Evolutionary conservation across 164 flowering plant species (phyloP).

Genomic region (Pachysandra terminalis): DNA sequence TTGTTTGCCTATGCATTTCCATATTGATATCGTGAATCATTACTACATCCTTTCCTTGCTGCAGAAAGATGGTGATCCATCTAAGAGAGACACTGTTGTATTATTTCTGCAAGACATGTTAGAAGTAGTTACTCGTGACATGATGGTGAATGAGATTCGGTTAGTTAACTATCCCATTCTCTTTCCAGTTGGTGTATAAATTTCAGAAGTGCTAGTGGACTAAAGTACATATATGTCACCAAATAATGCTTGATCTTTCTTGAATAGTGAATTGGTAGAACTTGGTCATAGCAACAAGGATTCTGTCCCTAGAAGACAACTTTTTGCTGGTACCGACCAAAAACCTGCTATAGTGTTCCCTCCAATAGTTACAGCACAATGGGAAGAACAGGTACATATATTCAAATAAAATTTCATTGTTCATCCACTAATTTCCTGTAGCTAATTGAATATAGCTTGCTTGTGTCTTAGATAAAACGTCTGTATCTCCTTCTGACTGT

Average conservation of each 20-base stretch:
- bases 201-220: not conserved
- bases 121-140: conserved; percentile 95
- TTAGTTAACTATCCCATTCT: conserved; percentile 31
- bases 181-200: not conserved
- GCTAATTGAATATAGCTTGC: not conserved
- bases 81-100: conserved; percentile 63
- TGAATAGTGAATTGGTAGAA: conserved; percentile 73
- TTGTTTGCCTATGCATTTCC: not conserved
- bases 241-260: conserved; percentile 7
- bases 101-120: conserved; percentile 90
- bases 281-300: conserved; percentile 83
- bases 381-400: conserved; percentile 88
- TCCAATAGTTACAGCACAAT: conserved; percentile 76
- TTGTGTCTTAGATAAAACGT: conserved; percentile 28
- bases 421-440: not conserved
- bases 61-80: conserved; percentile 79
- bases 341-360: conserved; percentile 77
- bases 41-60: conserved; percentile 16
- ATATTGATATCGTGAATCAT: not conserved
- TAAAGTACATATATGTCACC: not conserved
- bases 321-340: conserved; percentile 76
- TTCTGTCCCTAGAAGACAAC: conserved; percentile 68
- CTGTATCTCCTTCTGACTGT: conserved; percentile 70
- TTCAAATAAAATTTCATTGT: not conserved
- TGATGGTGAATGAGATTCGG: conserved; percentile 97